Evolutionary conservation across 1,284 basidiomycete genomes (phyloP).

Genomic region (Apiotrichum siamense): DNA sequence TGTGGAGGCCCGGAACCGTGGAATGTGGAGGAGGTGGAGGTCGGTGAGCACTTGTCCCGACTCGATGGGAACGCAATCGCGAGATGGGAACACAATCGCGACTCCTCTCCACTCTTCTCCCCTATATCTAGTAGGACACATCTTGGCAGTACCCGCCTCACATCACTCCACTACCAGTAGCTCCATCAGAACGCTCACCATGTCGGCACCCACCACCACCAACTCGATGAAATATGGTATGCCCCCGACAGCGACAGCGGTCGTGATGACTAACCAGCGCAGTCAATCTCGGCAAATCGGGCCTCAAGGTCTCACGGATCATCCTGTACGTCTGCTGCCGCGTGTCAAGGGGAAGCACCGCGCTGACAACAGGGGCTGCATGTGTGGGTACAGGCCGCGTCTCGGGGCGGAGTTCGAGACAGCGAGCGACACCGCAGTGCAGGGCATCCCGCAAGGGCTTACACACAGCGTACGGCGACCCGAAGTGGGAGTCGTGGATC

Average conservation of each 20-base stretch:
- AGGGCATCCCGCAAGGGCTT: no score
- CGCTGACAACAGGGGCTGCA: slow-evolving; percentile 26
- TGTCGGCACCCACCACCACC: background rate
- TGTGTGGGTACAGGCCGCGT: slow-evolving; percentile 20
- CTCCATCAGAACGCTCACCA: background rate
- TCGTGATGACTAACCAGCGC: no score
- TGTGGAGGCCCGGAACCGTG: no score
- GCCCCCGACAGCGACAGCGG: background rate
- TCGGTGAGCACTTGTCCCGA: no score
- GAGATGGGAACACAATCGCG: no score
- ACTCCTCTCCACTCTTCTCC: no score
- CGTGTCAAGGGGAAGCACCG: background rate
- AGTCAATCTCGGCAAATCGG: slow-evolving; percentile 37
- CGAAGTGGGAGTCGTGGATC: slow-evolving; percentile 32
- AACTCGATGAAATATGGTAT: slow-evolving; percentile 15
- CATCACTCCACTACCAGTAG: background rate
- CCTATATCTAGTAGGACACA: no score
- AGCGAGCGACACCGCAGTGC: no score
- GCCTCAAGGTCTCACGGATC: slow-evolving; percentile 38
- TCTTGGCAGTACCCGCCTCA: no score
- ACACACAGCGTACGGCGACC: slow-evolving; percentile 27
- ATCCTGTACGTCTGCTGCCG: no score
- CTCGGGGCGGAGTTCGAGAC: background rate
- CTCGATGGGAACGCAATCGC: no score
- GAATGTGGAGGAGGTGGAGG: no score